These are phyloP conservation scores for Tetrahymena thermophila DNA, from an alignment of 73 alveolate genomes.

Conservation along the genomic window DNA sequence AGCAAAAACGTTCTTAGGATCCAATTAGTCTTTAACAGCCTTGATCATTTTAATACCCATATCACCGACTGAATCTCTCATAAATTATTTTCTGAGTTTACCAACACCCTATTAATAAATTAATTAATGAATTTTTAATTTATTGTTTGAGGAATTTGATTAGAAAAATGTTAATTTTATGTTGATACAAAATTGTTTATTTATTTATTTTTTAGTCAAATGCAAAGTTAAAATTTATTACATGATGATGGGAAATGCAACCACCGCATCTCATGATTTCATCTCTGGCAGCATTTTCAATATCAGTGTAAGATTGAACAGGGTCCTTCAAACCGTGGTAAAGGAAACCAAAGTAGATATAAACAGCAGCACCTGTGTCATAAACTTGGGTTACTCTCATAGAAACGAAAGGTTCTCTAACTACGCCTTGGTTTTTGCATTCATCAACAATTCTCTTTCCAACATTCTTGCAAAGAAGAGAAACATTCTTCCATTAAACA, in stretches of 20 bases:
- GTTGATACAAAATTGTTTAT: neutral
- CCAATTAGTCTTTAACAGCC: conserved; percentile 52
- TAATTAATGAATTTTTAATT: neutral
- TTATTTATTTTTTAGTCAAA: neutral
- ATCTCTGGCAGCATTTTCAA: conserved; percentile 85
- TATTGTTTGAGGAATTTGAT: no score
- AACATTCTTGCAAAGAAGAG: conserved; percentile 57
- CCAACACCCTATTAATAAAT: conserved; percentile 51
- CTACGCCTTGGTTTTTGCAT: conserved; percentile 53
- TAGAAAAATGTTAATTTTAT: neutral
- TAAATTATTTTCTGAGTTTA: conserved; percentile 68
- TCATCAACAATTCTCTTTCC: conserved; percentile 50
- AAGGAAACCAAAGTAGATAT: conserved; percentile 76
- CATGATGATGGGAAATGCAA: conserved; percentile 83
- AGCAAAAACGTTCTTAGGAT: conserved; percentile 74
- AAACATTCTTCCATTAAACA: conserved; percentile 79
- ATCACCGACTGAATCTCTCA: conserved; percentile 51
- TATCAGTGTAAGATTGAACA: conserved; percentile 53
- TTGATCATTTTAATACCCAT: conserved; percentile 53
- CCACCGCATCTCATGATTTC: conserved; percentile 78
- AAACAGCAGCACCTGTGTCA: conserved; percentile 84
- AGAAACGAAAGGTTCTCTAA: conserved; percentile 58
- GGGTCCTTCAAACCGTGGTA: conserved; percentile 53
- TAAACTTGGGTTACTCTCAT: conserved; percentile 78
- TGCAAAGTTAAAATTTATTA: neutral